Evolutionary conservation across 352 stramenopile genomes (phyloP), one percentile per base, ranked within the genome.

Genomic region (Phytophthora pinifolia): DNA sequence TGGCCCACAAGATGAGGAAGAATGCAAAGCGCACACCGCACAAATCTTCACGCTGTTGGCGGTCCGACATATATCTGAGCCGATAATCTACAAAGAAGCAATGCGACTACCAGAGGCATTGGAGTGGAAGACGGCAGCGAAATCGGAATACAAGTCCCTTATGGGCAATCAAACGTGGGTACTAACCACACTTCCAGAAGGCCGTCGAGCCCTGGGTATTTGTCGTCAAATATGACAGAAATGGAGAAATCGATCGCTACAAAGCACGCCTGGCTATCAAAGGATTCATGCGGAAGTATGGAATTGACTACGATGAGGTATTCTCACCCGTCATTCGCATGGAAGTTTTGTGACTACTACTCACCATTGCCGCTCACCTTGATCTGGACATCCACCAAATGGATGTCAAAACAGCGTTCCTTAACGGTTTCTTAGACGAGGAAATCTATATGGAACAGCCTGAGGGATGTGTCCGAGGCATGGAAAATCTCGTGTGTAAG

Each of bases 391-490:
- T 67, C 3, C 15, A 67, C 7, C 51, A 70, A 43, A 64, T 71
- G 51, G 39, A 71, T 38, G 62, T 71, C 3, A 71, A 64, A 25
- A 67, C 51, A 12, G 51, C 57, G 1, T 67, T 71, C 13, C 46
- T 64, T 0, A 64, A 71, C 4, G 57, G 51, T 4, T 18, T 38
- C 0, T 32, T 70, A 0, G 49, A 62, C 2, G 49, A 66, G 14
- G 45, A 70, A 13, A 61, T 62, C 8, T 62, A 55, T 25, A 70
- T 65, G 48, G 38, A n/a, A 10, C 55, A 65, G 8, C 43, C 41
- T 0, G 37, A 63, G 18, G 50, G 59, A n/a, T 57, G 31, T 27
- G 9, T 8, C 0, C 14, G 8, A n/a, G 31, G 6, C 2, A 18
- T 46, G 12, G 22, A 35, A 17, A 13, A 48, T 1, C 20, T 25